Base-by-base conservation (phyloP, 768 basidiomycete genomes). In the Amanita inopinata region DNA sequence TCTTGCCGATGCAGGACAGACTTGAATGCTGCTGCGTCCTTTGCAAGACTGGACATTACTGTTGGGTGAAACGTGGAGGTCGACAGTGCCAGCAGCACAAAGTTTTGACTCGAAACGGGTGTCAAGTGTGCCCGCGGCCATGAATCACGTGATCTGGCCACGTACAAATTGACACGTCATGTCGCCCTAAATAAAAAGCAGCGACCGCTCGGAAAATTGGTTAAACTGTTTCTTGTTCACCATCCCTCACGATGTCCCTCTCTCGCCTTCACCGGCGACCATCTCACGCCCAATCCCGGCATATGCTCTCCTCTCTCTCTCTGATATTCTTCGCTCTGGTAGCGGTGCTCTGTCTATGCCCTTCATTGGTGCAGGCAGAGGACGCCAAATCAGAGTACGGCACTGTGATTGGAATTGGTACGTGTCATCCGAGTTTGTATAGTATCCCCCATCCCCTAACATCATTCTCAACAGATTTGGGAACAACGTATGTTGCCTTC, bases 341-440 rank as follows among this genome's bases (percentile, higher is more conserved):
- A 34, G 78, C 82, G 27, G 54, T 87, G 52, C 58, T 86, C 52
- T 74, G 76, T 54, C 62, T 89, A 37, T 76, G 75, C 52, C 84
- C 86, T n/a, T 63, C 72, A 10, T 64, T 69, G 14, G 69, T 62
- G 31, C 61, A 61, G 15, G 81, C 81, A 4, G 67, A 75, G 33
- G 71, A 69, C 9, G 35, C 31, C 11, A 46, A 36, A 49, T 60
- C 66, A 20, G 78, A 83, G 53, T 84, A 81, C 56, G 88, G 88
- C 11, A 78, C 80, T 18, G 84, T 90, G 22, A 88, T 91, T 54
- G 88, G 83, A 61, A 84, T 85, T 48, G 81, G 78, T 80, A 44
- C 45, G 73, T 62, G 11, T 22, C 25, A 8, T 42, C 42, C 9
- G 18, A 19, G 17, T 2, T 23, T 17, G 15, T 11, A 19, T 11